Evolutionary conservation across 2,329 filamentous ascomycete species (phyloP).

Genomic region (Microsporum canis): DNA sequence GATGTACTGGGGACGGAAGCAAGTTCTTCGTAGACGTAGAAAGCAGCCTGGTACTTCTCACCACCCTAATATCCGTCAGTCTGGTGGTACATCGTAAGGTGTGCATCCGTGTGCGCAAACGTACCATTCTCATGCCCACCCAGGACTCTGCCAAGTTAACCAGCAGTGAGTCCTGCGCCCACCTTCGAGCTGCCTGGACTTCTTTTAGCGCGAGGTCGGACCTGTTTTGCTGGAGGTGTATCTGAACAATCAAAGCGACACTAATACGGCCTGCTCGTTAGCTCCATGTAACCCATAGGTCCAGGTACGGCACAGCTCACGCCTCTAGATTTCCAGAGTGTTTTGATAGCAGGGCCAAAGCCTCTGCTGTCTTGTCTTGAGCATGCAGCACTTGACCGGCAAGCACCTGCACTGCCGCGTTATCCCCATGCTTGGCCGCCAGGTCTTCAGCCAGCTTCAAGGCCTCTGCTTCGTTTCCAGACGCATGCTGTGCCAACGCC

Average conservation of each 20-base stretch:
- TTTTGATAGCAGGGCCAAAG: slow-evolving; percentile 63
- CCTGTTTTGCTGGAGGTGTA: slow-evolving; percentile 83
- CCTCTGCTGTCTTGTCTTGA: slow-evolving; percentile 72
- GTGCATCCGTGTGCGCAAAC: slow-evolving; percentile 19
- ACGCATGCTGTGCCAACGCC: slow-evolving; percentile 57
- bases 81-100: background rate
- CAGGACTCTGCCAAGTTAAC: slow-evolving; percentile 93
- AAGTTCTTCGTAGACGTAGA: slow-evolving; percentile 95
- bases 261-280: slow-evolving; percentile 25
- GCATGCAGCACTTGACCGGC: slow-evolving; percentile 72
- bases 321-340: slow-evolving; percentile 72
- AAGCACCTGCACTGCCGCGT: slow-evolving; percentile 68
- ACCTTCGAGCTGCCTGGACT: slow-evolving; percentile 72
- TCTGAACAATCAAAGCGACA: slow-evolving; percentile 80
- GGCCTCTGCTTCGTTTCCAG: slow-evolving; percentile 53
- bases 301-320: slow-evolving; percentile 41
- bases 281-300: background rate
- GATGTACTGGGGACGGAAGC: slow-evolving; percentile 75
- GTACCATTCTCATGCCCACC: slow-evolving; percentile 77
- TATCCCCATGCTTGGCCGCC: slow-evolving; percentile 55
- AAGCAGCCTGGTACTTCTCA: slow-evolving; percentile 90
- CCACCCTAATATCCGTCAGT: slow-evolving; percentile 53
- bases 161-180: slow-evolving; percentile 87
- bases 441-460: slow-evolving; percentile 55
- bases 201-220: slow-evolving; percentile 85